A percentile compares a stretch with the other conserved stretches of the same genome.
Conservation (phyloP, 2,329 filamentous ascomycete genomes). For the Ceratocystis eucalypticola region DNA sequence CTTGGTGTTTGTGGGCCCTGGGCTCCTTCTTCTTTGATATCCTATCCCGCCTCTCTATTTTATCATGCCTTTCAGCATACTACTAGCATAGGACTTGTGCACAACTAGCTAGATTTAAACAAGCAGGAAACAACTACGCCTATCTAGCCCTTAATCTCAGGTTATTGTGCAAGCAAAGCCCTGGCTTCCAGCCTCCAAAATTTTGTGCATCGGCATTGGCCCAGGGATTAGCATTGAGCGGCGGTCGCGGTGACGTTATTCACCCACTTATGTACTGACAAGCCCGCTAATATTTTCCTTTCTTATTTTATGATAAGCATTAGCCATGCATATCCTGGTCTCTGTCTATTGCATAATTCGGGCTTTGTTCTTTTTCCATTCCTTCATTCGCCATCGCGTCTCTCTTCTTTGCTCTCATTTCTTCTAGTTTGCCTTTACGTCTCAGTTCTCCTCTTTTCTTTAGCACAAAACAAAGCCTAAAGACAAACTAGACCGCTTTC, state of each 20-base stretch:
- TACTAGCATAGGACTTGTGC: background rate
- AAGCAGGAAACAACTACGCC: background rate
- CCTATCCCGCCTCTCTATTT: background rate
- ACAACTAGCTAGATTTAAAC: background rate
- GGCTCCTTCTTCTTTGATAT: background rate
- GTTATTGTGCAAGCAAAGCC: background rate
- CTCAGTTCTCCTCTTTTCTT: no score
- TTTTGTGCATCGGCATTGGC: background rate
- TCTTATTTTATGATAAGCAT: background rate
- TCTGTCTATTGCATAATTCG: background rate
- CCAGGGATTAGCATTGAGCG: background rate
- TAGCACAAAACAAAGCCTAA: no score
- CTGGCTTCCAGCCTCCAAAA: background rate
- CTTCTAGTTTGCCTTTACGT: background rate
- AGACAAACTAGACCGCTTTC: background rate
- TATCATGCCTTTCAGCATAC: no score
- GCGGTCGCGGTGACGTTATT: no score
- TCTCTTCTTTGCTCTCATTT: background rate
- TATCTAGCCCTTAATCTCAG: background rate
- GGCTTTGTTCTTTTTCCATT: background rate
- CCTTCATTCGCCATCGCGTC: background rate
- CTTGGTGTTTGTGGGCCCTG: background rate
- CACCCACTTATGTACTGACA: no score
- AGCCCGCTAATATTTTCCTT: background rate
- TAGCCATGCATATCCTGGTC: background rate